A percentile compares a stretch with the other conserved stretches of the same genome.
Conservation (phyloP, 768 basidiomycete genomes). For the Panaeolus papilionaceus region DNA sequence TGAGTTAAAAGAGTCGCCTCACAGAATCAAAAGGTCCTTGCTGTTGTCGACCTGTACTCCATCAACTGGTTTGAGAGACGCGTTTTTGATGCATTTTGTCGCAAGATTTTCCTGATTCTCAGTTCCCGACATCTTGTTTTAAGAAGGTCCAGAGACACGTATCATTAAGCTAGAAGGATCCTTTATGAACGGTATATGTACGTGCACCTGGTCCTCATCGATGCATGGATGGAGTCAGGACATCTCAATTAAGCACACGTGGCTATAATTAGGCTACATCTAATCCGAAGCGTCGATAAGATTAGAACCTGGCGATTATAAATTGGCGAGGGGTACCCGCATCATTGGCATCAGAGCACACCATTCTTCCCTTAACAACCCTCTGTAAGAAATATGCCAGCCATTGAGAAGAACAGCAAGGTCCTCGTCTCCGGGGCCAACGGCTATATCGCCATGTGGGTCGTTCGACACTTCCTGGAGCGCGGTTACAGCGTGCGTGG, state of each 20-base stretch:
- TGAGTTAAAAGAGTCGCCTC: neutral
- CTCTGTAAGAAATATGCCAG: constrained; percentile 32
- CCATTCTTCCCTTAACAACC: neutral
- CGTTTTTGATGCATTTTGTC: neutral
- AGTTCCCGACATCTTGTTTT: neutral
- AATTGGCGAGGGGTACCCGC: neutral
- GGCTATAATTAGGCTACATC: neutral
- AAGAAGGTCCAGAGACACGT: neutral
- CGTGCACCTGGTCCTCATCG: no score
- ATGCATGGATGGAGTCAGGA: no score
- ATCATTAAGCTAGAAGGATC: no score
- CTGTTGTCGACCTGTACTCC: neutral
- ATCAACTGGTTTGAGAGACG: neutral
- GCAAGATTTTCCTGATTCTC: neutral
- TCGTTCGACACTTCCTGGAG: constrained; percentile 61
- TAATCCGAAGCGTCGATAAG: neutral
- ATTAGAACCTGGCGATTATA: neutral
- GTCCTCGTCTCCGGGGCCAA: constrained; percentile 66
- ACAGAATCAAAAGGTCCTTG: constrained; percentile 5
- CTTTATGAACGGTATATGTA: no score
- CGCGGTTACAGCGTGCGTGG: constrained; percentile 69
- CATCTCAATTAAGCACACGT: no score
- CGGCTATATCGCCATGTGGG: constrained; percentile 66
- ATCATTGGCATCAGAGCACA: neutral
- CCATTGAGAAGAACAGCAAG: constrained; percentile 34